phyloP scores from a whole-genome alignment of 345 rosid species.

The Eucalyptus polybractea region DNA sequence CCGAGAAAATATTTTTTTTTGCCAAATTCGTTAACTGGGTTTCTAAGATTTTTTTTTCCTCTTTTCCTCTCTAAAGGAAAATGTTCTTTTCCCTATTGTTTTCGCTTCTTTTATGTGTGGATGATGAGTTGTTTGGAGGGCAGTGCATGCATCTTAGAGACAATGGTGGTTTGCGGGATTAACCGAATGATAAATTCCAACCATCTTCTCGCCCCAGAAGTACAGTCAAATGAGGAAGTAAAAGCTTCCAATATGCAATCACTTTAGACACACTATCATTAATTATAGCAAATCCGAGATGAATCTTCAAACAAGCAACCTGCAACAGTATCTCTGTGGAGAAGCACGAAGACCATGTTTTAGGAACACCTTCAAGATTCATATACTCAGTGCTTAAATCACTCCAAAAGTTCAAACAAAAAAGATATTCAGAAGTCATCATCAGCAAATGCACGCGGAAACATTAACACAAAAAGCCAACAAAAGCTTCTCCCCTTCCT shows the following conservation, averaged over 20 bases:
- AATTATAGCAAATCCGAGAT: neutral
- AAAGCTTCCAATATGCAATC: neutral
- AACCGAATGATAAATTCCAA: neutral
- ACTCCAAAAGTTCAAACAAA: neutral
- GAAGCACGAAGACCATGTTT: neutral
- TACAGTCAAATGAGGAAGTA: neutral
- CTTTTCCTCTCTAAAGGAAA: neutral
- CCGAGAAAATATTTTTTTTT: neutral
- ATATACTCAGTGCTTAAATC: neutral
- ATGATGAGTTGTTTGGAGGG: neutral
- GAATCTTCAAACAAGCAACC: neutral
- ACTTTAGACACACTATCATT: neutral
- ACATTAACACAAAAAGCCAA: neutral
- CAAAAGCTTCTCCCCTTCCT: neutral
- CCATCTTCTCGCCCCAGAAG: neutral
- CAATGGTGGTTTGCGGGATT: neutral
- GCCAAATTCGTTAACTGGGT: neutral
- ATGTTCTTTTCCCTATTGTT: neutral
- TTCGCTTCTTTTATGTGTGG: neutral
- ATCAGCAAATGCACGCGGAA: neutral
- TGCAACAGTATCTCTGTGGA: neutral
- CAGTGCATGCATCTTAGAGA: neutral
- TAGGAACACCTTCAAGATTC: neutral
- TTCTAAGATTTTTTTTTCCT: neutral
- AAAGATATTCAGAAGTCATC: neutral